These are phyloP conservation scores for Lactifluus volemus DNA, from an alignment of 768 basidiomycete genomes.

Conservation along the genomic window DNA sequence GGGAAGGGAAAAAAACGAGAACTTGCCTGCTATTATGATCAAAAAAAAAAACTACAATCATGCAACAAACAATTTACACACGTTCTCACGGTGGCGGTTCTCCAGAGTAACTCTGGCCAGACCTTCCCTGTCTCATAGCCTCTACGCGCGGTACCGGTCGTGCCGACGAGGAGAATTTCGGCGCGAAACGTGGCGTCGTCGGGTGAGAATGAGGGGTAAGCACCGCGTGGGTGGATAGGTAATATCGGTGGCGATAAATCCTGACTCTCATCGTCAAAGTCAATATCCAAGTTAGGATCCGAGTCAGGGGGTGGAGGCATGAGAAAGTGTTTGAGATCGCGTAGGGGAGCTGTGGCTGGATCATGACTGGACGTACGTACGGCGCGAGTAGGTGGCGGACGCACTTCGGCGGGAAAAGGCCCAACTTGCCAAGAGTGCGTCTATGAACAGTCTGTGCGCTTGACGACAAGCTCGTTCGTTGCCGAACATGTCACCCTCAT, in stretches of 20 bases:
- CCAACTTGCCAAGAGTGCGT: constrained; percentile 51
- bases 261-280: not conserved
- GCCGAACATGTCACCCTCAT: constrained; percentile 25
- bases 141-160: too few species aligned
- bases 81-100: too few species aligned
- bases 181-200: constrained; percentile 44
- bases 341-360: constrained; percentile 23
- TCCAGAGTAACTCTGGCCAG: too few species aligned
- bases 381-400: constrained; percentile 34
- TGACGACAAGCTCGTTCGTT: constrained; percentile 35
- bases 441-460: constrained; percentile 44
- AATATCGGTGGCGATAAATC: constrained; percentile 12
- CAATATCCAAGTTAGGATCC: too few species aligned
- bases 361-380: constrained; percentile 24
- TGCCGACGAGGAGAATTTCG: too few species aligned
- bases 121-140: too few species aligned
- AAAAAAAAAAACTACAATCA: too few species aligned
- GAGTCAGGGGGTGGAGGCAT: not conserved
- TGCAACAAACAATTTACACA: too few species aligned
- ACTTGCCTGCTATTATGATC: too few species aligned
- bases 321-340: constrained; percentile 27
- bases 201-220: constrained; percentile 37
- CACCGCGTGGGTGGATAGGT: constrained; percentile 9
- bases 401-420: constrained; percentile 31
- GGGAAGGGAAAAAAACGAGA: too few species aligned